Conservation (phyloP, 768 basidiomycete genomes). For the Suillus discolor region DNA sequence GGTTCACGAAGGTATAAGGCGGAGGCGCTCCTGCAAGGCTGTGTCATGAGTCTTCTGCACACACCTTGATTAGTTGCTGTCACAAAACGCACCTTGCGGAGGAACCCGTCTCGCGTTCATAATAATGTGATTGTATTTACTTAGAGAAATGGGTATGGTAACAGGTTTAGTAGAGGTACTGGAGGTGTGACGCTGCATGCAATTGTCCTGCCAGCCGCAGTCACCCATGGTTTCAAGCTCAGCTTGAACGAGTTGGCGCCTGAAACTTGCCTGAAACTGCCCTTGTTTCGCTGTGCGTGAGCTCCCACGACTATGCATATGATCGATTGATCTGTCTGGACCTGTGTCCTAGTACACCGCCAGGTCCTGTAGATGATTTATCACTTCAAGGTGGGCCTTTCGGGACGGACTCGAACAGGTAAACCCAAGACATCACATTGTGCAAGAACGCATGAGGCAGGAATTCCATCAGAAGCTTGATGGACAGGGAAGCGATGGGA, state of each 20-base stretch:
- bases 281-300: neutral
- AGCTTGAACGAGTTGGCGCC: neutral
- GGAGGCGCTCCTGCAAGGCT: slow-evolving; percentile 48
- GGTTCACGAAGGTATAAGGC: slow-evolving; percentile 59
- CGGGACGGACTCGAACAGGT: neutral
- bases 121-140: neutral
- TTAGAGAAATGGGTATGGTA: neutral
- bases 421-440: neutral
- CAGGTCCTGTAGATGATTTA: neutral
- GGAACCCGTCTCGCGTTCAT: slow-evolving; percentile 22
- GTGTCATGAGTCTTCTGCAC: neutral
- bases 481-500: neutral
- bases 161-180: neutral
- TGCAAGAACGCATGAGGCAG: neutral
- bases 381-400: neutral
- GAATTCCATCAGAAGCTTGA: neutral
- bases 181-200: neutral
- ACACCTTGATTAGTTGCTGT: neutral
- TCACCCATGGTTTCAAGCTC: neutral
- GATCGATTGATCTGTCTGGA: neutral
- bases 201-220: neutral
- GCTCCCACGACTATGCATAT: neutral
- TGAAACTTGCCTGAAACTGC: neutral
- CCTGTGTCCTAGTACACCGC: neutral
- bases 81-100: slow-evolving; percentile 15